phyloP scores from a whole-genome alignment of 2,329 filamentous ascomycete genomes.

The Dothiorella sarmentorum region DNA sequence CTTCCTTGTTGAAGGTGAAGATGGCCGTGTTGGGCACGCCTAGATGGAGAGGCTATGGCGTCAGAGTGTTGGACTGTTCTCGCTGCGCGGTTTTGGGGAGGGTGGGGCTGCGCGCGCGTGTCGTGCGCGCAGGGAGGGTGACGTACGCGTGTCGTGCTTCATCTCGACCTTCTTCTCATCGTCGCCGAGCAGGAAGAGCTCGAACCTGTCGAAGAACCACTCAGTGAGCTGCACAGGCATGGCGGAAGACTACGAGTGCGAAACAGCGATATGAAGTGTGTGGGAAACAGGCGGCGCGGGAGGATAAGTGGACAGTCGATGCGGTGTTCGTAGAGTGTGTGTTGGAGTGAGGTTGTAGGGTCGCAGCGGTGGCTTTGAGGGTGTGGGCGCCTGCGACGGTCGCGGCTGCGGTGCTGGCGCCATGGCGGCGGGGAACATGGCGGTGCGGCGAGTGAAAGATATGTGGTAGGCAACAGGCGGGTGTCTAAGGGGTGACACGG shows the following conservation, averaged over 20 bases:
- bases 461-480: background rate
- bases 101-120: background rate
- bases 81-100: background rate
- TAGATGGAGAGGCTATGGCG: conserved; percentile 34
- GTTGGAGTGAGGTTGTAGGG: background rate
- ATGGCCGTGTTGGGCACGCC: conserved; percentile 92
- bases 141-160: conserved; percentile 81
- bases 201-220: conserved; percentile 62
- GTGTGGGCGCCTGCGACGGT: background rate
- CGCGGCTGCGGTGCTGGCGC: background rate
- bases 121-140: conserved; percentile 3
- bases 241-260: background rate
- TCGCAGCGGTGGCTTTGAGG: background rate
- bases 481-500: conserved; percentile 7
- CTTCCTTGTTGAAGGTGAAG: conserved; percentile 94
- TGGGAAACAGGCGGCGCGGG: background rate
- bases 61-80: background rate
- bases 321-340: background rate
- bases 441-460: no score
- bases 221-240: conserved; percentile 1
- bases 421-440: background rate
- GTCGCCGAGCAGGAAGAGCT: conserved; percentile 82
- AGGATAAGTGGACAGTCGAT: background rate
- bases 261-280: background rate
- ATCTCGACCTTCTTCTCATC: conserved; percentile 93